phyloP scores from a whole-genome alignment of 2,329 filamentous ascomycete genomes.

The Rhinocladiella mackenziei region DNA sequence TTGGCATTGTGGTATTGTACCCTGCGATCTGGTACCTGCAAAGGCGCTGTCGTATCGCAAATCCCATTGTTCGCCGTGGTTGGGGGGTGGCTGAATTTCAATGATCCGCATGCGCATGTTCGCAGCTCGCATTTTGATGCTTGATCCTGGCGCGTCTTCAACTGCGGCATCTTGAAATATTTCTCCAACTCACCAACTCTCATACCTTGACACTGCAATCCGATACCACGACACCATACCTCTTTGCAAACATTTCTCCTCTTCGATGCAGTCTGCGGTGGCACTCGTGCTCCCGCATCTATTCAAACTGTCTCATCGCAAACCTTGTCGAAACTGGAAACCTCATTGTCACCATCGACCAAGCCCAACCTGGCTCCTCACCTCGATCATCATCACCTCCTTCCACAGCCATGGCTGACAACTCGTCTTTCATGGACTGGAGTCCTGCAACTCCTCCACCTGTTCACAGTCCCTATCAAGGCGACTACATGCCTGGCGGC shows the following conservation, averaged over 20 bases:
- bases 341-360: too few species aligned
- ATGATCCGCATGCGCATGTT: too few species aligned
- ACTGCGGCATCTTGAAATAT: too few species aligned
- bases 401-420: constrained; percentile 25
- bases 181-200: too few species aligned
- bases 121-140: too few species aligned
- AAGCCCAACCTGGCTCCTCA: constrained; percentile 3
- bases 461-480: constrained; percentile 17
- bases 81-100: neutral
- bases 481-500: constrained; percentile 22
- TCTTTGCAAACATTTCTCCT: too few species aligned
- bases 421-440: constrained; percentile 26
- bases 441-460: constrained; percentile 19
- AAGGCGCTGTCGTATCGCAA: neutral
- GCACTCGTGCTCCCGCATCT: neutral
- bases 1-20: too few species aligned
- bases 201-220: too few species aligned
- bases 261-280: too few species aligned
- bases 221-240: too few species aligned
- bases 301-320: neutral
- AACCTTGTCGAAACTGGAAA: constrained; percentile 2
- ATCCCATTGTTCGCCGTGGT: neutral
- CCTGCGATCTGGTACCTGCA: too few species aligned
- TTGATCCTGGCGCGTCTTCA: too few species aligned
- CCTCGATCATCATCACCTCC: neutral